Base-by-base conservation (phyloP, 2,329 filamentous ascomycete genomes). In the Aureobasidium subglaciale region DNA sequence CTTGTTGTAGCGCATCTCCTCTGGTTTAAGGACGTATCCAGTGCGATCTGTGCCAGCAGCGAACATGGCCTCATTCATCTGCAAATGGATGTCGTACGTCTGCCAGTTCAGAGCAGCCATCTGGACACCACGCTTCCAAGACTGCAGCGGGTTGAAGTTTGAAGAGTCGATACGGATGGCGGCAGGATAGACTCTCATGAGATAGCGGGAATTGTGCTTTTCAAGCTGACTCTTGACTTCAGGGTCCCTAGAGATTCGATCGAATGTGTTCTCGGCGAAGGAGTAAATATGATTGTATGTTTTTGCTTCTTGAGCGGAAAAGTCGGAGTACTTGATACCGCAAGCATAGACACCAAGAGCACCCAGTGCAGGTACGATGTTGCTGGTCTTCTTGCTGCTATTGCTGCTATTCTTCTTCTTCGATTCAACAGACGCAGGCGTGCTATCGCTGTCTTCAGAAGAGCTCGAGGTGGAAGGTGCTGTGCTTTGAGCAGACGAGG, bases 91-190 rank as follows among this genome's bases (percentile, higher is more conserved):
- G 67, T 97, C 93, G 66, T 95, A 96, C 0, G 91, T 97, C 72
- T 99, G 93, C 92, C 93, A 97, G 72, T 99, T 99, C 60, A 97
- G 78, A 0, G 93, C 93, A 13, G 88, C 90, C 92, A 99, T 97
- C 72, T 99, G 93, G 16, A 96, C 93, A 29, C 93, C 93, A 40
- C 90, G 85, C 50, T 92, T 85, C 93, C 93, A 99, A 68, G 93
- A 95, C 59, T 86, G 85, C 60, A 96, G 81, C 1, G 93, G 93
- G 65, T 96, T 90, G 66, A 96, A 97, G 72, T 99, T 99, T 63
- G 87, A 89, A 0, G 93, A 97, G 30, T 83, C 84, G 56, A 97
- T 78, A 25, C 93, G 86, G 63, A 83, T 85, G 34, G 83, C 85
- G 55, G 89, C 87, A 6, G 93, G 93, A 67, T 99, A 99, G 9